Evolutionary conservation across 257 asterid genomes (phyloP).

Genomic region (Ballota nigra): DNA sequence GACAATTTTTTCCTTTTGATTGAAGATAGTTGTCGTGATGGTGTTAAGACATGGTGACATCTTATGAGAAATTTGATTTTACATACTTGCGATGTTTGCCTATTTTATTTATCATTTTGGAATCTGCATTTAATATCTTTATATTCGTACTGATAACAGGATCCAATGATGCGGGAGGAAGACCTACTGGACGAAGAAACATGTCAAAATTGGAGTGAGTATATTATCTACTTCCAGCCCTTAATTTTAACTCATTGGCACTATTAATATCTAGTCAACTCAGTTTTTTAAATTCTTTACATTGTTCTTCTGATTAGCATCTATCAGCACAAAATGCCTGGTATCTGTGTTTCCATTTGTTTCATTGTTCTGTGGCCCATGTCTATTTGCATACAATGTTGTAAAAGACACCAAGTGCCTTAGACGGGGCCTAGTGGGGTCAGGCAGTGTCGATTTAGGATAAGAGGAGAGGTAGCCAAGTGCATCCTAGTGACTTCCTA

Average conservation of each 20-base stretch:
- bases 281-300: background rate
- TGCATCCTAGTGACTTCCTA: no score
- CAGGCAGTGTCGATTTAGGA: no score
- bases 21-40: background rate
- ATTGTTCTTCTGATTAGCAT: background rate
- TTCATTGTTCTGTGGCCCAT: background rate
- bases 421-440: background rate
- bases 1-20: background rate
- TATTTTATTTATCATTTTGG: background rate
- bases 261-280: background rate
- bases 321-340: background rate
- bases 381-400: no score
- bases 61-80: conserved; percentile 7
- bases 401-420: background rate
- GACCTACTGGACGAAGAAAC: conserved; percentile 22
- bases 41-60: background rate
- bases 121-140: conserved; percentile 18
- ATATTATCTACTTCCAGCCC: background rate
- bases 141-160: conserved; percentile 35
- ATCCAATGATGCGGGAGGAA: conserved; percentile 27
- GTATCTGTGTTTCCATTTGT: background rate
- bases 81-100: background rate
- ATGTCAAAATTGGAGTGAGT: conserved; percentile 52
- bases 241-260: background rate
- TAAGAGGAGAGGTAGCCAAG: background rate